Evolutionary conservation across 306 rosid genomes (phyloP).

Genomic region (Nissolia schottii): DNA sequence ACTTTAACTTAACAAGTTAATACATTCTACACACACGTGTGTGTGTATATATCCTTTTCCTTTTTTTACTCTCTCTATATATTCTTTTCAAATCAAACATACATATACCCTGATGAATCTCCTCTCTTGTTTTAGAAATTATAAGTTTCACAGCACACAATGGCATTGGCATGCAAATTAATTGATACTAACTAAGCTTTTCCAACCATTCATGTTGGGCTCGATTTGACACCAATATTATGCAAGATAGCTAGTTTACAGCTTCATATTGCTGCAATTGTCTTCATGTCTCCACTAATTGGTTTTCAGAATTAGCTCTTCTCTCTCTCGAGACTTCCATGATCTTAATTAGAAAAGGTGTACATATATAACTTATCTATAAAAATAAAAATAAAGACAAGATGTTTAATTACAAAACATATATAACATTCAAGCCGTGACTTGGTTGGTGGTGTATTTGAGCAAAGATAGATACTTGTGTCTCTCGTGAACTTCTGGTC

Average conservation of each 20-base stretch:
- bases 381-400: too few species aligned
- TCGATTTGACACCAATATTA: background rate
- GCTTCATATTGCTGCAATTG: background rate
- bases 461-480: background rate
- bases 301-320: background rate
- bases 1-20: too few species aligned
- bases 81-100: background rate
- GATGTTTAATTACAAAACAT: background rate
- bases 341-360: too few species aligned
- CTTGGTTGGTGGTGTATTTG: too few species aligned
- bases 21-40: too few species aligned
- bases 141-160: background rate
- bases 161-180: background rate
- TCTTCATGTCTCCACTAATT: background rate
- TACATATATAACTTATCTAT: too few species aligned
- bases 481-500: background rate
- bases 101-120: too few species aligned
- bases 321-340: background rate
- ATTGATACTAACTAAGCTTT: background rate
- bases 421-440: background rate
- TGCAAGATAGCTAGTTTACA: background rate
- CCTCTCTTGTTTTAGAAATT: background rate
- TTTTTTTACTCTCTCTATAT: too few species aligned
- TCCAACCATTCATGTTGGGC: background rate
- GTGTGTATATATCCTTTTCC: background rate